Evolutionary conservation across 257 asterid species (phyloP), one percentile per base, ranked within the genome.

Genomic region (Apocynum venetum): DNA sequence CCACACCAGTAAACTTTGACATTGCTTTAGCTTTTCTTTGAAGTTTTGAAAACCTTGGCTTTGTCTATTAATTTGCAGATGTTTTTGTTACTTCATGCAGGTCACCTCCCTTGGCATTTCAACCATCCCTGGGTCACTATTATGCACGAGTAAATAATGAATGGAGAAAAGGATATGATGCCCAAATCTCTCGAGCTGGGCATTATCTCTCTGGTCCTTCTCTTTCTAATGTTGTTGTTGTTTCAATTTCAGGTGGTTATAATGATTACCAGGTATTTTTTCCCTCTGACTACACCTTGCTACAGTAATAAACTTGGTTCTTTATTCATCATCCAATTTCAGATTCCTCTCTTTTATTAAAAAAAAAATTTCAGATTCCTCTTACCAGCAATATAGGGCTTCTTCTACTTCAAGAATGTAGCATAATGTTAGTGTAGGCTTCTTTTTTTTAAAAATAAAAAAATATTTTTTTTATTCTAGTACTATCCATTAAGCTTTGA

Each of bases 191-290:
- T 85, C 88, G 76, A 75, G 84, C 87, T 70, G 96, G 97, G 72
- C 89, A 66, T 76, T 79, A 82, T 83, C 67, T 87, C 72, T 82
- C 95, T 60, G 88, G 83, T 76, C 91, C 97, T 79, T 76, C 75
- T 68, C 97, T 93, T 74, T 93, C 94, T 65, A 91, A 79, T 76
- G 96, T 95, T 57, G 88, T 88, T 63, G 76, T 91, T 46, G 83
- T 95, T 88, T 95, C 99, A 73, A 85, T 95, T 83, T 91, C 99
- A 77, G 98, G 99, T 71, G 98, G 99, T 81, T 95, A 89, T 80
- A 87, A 95, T 82, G 99, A 95, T 89, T 95, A 90, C 85, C 99
- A 93, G 98, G 99, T 93, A 89, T 41, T 68, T 57, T 65, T 70
- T 69, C 80, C 77, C 74, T 61, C 48, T 69, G 38, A 48, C 14